These are phyloP conservation scores for Pseudogymnoascus sp. DNA, from an alignment of 2,329 filamentous ascomycete genomes.

Conservation along the genomic window DNA sequence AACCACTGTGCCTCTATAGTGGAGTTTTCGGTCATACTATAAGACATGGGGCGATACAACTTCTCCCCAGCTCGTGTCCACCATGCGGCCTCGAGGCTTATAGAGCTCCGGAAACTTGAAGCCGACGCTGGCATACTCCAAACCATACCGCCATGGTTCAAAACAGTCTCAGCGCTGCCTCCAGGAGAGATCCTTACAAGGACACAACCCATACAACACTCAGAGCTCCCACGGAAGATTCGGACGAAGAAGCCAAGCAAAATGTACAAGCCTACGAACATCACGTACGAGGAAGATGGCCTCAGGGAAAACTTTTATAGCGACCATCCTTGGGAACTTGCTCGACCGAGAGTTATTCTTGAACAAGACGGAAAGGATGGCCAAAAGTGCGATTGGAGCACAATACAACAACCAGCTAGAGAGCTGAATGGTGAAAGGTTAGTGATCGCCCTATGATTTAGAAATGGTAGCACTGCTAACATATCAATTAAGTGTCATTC, in stretches of 20 bases:
- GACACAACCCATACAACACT: slow-evolving; percentile 43
- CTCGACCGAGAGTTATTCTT: slow-evolving; percentile 74
- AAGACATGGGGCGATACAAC: slow-evolving; percentile 26
- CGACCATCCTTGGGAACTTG: slow-evolving; percentile 96
- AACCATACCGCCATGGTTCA: slow-evolving; percentile 27
- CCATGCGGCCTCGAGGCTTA: slow-evolving; percentile 38
- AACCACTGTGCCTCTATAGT: slow-evolving; percentile 2
- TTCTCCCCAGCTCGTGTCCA: slow-evolving; percentile 39
- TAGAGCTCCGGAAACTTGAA: slow-evolving; percentile 36
- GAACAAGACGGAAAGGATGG: slow-evolving; percentile 81
- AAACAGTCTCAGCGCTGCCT: slow-evolving; percentile 33
- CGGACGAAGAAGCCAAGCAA: slow-evolving; percentile 58
- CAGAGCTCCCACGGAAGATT: slow-evolving; percentile 20
- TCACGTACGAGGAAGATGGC: slow-evolving; percentile 76
- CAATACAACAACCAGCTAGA: slow-evolving; percentile 64
- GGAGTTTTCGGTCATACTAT: neutral
- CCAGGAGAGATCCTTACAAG: slow-evolving; percentile 53
- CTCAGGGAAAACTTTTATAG: slow-evolving; percentile 77
- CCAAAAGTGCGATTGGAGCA: slow-evolving; percentile 71
- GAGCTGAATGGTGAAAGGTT: slow-evolving; percentile 80
- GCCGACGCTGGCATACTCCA: slow-evolving; percentile 16
- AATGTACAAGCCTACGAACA: slow-evolving; percentile 70
- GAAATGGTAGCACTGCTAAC: slow-evolving; percentile 14
- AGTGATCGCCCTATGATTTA: slow-evolving; percentile 17
- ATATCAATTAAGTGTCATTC: slow-evolving; percentile 62